Evolutionary conservation across 495 filamentous ascomycete genomes (phyloP).

Genomic region (Lineolata rhizophorae): DNA sequence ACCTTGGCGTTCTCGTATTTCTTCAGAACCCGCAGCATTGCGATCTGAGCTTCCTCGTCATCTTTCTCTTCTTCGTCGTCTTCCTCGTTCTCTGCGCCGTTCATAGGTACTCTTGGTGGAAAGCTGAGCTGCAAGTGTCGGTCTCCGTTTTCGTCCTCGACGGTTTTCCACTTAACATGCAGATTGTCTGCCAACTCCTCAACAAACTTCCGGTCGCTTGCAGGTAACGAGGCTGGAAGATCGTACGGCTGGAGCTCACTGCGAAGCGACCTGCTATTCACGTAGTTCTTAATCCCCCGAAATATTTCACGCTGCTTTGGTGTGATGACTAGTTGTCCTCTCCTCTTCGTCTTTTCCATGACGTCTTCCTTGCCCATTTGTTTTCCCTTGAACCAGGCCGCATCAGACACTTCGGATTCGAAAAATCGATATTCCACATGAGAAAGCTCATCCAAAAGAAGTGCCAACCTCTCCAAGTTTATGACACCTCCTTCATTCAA

Average conservation of each 20-base stretch:
- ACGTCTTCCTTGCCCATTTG: slow-evolving; percentile 37
- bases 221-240: slow-evolving; percentile 51
- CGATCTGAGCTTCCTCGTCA: slow-evolving; percentile 70
- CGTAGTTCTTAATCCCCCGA: slow-evolving; percentile 60
- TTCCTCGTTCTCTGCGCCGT: slow-evolving; percentile 19
- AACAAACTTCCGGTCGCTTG: slow-evolving; percentile 77
- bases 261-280: slow-evolving; percentile 29
- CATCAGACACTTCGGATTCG: slow-evolving; percentile 70
- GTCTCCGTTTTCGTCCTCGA: slow-evolving; percentile 55
- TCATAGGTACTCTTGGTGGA: slow-evolving; percentile 27
- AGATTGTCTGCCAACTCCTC: slow-evolving; percentile 69
- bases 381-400: slow-evolving; percentile 80
- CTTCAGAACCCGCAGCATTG: slow-evolving; percentile 61
- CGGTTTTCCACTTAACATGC: slow-evolving; percentile 59
- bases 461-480: slow-evolving; percentile 53
- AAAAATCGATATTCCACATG: slow-evolving; percentile 81
- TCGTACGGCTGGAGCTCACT: slow-evolving; percentile 32
- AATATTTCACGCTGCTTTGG: slow-evolving; percentile 61
- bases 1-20: slow-evolving; percentile 78
- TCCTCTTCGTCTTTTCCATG: slow-evolving; percentile 35
- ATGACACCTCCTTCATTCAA: slow-evolving; percentile 91
- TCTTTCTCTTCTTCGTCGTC: slow-evolving; percentile 36
- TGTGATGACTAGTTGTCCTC: slow-evolving; percentile 52
- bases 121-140: slow-evolving; percentile 58
- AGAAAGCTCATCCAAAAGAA: slow-evolving; percentile 64